A percentile compares a stretch with the other conserved stretches of the same genome.
These are phyloP conservation scores for Epichloe gansuensis DNA, from an alignment of 2,329 filamentous ascomycete genomes.

Conservation along the genomic window DNA sequence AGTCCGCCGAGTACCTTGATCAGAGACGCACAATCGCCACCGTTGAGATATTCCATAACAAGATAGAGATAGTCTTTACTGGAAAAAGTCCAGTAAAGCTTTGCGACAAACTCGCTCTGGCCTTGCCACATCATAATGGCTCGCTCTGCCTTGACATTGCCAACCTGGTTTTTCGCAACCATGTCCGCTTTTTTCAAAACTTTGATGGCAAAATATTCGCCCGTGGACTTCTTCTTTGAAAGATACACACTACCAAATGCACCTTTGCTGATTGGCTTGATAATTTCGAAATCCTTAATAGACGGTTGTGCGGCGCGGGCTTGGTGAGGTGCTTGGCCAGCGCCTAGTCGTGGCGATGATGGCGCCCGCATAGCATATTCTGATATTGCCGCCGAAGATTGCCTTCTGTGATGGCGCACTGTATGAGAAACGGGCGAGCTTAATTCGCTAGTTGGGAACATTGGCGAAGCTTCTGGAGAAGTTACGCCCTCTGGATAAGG, in stretches of 20 bases:
- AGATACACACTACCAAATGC: constrained; percentile 97
- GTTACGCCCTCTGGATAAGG: constrained; percentile 51
- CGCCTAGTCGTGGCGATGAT: constrained; percentile 67
- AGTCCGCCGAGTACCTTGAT: constrained; percentile 89
- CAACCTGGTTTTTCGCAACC: constrained; percentile 98
- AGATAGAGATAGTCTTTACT: constrained; percentile 98
- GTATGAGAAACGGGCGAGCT: constrained; percentile 55
- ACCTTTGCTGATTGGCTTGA: constrained; percentile 98
- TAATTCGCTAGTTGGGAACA: constrained; percentile 72
- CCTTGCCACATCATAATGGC: constrained; percentile 99
- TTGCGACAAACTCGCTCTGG: constrained; percentile 96
- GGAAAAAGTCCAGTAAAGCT: constrained; percentile 98
- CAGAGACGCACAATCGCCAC: constrained; percentile 89
- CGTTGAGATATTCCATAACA: constrained; percentile 98
- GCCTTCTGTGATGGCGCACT: constrained; percentile 62
- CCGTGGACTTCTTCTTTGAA: constrained; percentile 96
- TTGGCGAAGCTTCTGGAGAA: constrained; percentile 82
- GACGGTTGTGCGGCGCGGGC: constrained; percentile 83
- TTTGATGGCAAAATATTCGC: constrained; percentile 97
- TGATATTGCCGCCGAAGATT: constrained; percentile 83
- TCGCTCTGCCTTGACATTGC: constrained; percentile 95
- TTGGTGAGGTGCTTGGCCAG: constrained; percentile 66
- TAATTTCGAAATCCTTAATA: constrained; percentile 98
- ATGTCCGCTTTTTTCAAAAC: constrained; percentile 99
- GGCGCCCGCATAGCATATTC: constrained; percentile 53